phyloP scores from a whole-genome alignment of 139 green algal species.

The Tetraselmis striata region DNA sequence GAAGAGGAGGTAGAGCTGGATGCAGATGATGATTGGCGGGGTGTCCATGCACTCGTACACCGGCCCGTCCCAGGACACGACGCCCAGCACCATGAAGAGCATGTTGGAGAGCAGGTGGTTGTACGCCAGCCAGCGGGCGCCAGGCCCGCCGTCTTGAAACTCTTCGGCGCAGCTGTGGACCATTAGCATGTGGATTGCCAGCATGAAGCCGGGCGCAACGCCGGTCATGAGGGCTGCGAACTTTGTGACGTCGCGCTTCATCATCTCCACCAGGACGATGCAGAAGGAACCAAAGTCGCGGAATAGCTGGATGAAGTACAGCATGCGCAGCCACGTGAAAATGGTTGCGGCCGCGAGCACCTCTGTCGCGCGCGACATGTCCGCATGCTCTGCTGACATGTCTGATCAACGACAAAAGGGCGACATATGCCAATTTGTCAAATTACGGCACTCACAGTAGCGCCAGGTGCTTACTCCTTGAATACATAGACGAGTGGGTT shows the following conservation, averaged over 20 bases:
- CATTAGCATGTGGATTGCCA: not conserved
- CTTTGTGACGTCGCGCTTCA: not conserved
- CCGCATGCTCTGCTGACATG: no score
- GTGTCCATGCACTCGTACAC: not conserved
- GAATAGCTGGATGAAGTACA: not conserved
- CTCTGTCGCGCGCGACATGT: no score
- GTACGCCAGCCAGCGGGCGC: not conserved
- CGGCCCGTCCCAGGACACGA: not conserved
- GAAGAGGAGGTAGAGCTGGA: not conserved
- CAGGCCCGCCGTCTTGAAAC: not conserved
- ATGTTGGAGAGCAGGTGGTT: not conserved
- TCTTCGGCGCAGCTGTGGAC: not conserved
- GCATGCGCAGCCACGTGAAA: not conserved
- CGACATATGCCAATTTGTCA: no score
- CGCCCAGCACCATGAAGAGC: not conserved
- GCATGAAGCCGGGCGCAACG: not conserved
- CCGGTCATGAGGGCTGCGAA: not conserved
- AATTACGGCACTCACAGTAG: no score
- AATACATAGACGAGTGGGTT: no score
- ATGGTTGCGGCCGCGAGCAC: not conserved
- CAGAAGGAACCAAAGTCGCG: not conserved
- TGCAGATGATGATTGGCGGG: not conserved
- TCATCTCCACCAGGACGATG: conserved; percentile 4
- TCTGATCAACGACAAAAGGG: no score
- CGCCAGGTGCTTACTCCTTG: no score